Conservation (phyloP, 2,329 filamentous ascomycete species). For the Aureobasidium subglaciale region DNA sequence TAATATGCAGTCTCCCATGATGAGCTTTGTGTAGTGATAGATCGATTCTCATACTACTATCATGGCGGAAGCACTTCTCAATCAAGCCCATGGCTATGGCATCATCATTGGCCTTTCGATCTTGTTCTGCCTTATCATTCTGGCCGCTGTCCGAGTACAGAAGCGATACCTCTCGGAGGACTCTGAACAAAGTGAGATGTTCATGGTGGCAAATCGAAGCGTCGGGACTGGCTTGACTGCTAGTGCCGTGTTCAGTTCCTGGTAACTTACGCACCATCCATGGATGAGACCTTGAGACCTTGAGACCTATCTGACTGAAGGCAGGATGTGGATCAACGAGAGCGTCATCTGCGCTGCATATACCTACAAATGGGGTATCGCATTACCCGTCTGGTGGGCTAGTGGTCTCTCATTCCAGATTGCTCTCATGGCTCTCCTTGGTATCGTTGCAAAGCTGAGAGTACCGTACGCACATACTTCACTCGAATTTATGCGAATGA, state of each 20-base stretch:
- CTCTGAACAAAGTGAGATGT: constrained; percentile 40
- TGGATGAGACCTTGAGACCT: too few species aligned
- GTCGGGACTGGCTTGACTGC: constrained; percentile 26
- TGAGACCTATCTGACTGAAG: too few species aligned
- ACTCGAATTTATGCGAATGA: constrained; percentile 42
- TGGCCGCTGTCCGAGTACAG: constrained; percentile 42
- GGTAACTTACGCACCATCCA: constrained; percentile 17
- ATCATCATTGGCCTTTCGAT: constrained; percentile 44
- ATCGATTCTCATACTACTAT: not conserved
- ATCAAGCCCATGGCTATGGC: constrained; percentile 37
- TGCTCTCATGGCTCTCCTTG: constrained; percentile 43
- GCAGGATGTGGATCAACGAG: constrained; percentile 39
- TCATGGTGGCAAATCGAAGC: constrained; percentile 30
- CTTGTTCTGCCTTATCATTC: constrained; percentile 41
- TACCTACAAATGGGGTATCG: constrained; percentile 27
- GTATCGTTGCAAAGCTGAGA: constrained; percentile 43
- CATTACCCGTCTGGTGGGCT: constrained; percentile 29
- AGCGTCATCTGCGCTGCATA: constrained; percentile 33
- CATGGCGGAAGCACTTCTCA: constrained; percentile 25
- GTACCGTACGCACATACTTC: constrained; percentile 47
- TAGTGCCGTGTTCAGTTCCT: constrained; percentile 29
- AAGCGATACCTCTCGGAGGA: constrained; percentile 38
- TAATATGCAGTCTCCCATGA: not conserved
- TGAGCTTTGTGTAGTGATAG: not conserved
- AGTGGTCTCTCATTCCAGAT: constrained; percentile 41